Percentiles rank a stretch among this genome's conserved stretches.
These are phyloP conservation scores for Chaetoscypha palmicola DNA, from an alignment of 2,329 filamentous ascomycete species.

Conservation along the genomic window DNA sequence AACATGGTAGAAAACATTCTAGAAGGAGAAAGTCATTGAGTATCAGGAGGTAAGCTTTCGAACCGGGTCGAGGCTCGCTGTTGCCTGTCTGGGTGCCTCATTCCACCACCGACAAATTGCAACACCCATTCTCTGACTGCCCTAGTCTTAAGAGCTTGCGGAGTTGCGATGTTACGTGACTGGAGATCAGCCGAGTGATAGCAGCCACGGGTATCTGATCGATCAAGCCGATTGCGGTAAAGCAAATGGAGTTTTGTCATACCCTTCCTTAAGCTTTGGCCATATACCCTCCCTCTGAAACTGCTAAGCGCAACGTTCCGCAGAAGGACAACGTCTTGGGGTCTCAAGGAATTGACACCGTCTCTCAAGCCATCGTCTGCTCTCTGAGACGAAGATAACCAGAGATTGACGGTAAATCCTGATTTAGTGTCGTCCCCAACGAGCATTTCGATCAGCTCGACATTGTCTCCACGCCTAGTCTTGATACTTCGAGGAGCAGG, in stretches of 20 bases:
- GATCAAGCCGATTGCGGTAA: constrained; percentile 47
- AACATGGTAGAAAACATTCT: too few species aligned
- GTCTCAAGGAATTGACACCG: constrained; percentile 43
- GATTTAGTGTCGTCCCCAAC: constrained; percentile 81
- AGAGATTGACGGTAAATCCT: constrained; percentile 78
- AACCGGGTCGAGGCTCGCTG: background rate
- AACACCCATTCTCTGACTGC: constrained; percentile 70
- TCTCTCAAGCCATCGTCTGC: constrained; percentile 23
- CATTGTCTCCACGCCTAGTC: constrained; percentile 54
- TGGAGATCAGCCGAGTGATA: constrained; percentile 47
- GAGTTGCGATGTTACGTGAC: constrained; percentile 29
- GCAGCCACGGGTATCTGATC: constrained; percentile 46
- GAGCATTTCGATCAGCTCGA: constrained; percentile 67
- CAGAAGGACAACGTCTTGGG: constrained; percentile 72
- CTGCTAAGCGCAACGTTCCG: constrained; percentile 71
- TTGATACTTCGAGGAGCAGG: constrained; percentile 59
- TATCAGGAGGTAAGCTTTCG: constrained; percentile 14
- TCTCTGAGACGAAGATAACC: constrained; percentile 46
- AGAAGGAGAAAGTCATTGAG: constrained; percentile 8
- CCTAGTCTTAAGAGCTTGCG: constrained; percentile 55
- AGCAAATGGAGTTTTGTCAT: constrained; percentile 65
- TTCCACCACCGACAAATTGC: constrained; percentile 51
- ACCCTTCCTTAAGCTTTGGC: constrained; percentile 68
- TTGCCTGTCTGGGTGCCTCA: background rate
- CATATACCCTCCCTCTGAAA: constrained; percentile 73